phyloP scores from a whole-genome alignment of 1,284 basidiomycete genomes.

The Coriolopsis trogii region DNA sequence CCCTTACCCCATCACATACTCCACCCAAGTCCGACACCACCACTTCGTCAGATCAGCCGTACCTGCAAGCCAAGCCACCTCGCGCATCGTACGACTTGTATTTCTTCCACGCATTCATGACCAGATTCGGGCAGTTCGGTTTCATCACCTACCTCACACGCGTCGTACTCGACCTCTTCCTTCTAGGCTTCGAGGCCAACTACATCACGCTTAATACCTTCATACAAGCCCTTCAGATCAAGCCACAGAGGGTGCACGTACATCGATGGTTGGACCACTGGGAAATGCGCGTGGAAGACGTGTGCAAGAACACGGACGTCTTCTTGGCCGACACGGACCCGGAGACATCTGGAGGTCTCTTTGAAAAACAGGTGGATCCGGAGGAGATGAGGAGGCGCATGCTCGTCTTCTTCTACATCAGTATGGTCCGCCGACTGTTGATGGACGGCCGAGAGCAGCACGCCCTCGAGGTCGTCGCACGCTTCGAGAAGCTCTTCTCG shows the following conservation, averaged over 20 bases:
- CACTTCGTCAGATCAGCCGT: background rate
- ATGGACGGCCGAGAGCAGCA: background rate
- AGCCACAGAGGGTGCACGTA: background rate
- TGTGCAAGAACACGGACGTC: background rate
- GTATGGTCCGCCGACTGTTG: background rate
- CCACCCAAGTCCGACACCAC: background rate
- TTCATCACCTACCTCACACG: constrained; percentile 9
- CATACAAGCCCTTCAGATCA: background rate
- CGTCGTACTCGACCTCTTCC: constrained; percentile 40
- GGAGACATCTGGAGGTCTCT: background rate
- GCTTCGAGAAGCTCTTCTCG: background rate
- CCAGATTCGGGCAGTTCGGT: constrained; percentile 15
- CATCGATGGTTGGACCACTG: background rate
- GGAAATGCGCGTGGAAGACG: background rate
- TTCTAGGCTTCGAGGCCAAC: constrained; percentile 31
- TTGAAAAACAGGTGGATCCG: background rate
- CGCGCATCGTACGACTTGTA: constrained; percentile 21
- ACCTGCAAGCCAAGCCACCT: constrained; percentile 14
- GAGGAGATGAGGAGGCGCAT: background rate
- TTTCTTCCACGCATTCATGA: constrained; percentile 33
- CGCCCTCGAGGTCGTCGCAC: background rate
- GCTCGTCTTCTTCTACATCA: background rate
- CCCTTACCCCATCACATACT: background rate
- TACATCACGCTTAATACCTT: constrained; percentile 14
- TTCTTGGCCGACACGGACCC: background rate